Percentiles rank a stretch among this genome's conserved stretches.
phyloP scores from a whole-genome alignment of 305 asterid species.

The Fraxinus sp. region DNA sequence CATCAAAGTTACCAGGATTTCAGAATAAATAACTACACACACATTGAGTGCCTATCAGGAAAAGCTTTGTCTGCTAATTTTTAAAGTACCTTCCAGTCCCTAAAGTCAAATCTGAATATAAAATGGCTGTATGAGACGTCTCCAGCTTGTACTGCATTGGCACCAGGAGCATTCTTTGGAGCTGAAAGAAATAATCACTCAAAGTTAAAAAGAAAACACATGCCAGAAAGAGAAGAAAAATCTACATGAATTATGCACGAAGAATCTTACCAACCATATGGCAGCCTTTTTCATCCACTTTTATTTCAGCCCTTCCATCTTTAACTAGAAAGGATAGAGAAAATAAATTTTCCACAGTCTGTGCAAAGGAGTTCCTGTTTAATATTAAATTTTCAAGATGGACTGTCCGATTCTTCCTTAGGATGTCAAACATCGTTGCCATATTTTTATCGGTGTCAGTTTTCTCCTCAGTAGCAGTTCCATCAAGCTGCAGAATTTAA shows the following conservation, averaged over 20 bases:
- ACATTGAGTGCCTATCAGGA: background rate
- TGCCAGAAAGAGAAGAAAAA: background rate
- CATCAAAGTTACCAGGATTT: background rate
- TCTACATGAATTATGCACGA: background rate
- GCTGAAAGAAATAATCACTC: slow-evolving; percentile 30
- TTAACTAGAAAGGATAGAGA: slow-evolving; percentile 59
- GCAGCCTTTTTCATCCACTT: slow-evolving; percentile 45
- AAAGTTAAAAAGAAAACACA: background rate
- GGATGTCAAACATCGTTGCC: slow-evolving; percentile 37
- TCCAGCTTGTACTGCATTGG: slow-evolving; percentile 34
- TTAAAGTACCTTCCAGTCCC: slow-evolving; percentile 26
- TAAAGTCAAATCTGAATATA: slow-evolving; percentile 48
- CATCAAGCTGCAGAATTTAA: slow-evolving; percentile 31
- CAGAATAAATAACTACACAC: background rate
- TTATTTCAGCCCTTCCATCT: slow-evolving; percentile 52
- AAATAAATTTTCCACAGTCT: slow-evolving; percentile 62
- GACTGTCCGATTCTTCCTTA: slow-evolving; percentile 37
- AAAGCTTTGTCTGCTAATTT: background rate
- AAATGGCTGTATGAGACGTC: slow-evolving; percentile 43
- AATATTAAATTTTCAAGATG: slow-evolving; percentile 47
- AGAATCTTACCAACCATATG: slow-evolving; percentile 42
- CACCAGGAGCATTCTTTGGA: slow-evolving; percentile 48
- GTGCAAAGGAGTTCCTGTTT: slow-evolving; percentile 53
- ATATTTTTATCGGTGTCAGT: slow-evolving; percentile 43
- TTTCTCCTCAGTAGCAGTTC: slow-evolving; percentile 25